These are phyloP conservation scores for Phytopythium vexans DNA, from an alignment of 352 stramenopile genomes.

Conservation along the genomic window DNA sequence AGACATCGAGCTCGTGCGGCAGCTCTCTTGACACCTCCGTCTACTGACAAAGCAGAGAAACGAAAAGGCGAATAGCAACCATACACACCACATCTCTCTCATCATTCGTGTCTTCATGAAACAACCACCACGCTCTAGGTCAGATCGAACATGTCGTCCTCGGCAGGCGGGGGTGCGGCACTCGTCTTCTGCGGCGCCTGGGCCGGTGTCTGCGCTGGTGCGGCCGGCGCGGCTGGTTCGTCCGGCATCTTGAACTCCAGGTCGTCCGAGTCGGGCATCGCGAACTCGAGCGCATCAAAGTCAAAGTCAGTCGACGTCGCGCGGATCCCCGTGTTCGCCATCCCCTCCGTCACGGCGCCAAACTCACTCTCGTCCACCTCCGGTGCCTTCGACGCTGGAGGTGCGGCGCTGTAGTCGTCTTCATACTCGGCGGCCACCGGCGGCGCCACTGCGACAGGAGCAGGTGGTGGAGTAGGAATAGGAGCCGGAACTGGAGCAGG, in stretches of 20 bases:
- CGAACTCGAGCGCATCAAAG: conserved; percentile 65
- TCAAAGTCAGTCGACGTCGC: conserved; percentile 47
- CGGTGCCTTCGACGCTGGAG: not conserved
- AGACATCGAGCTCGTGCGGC: conserved; percentile 59
- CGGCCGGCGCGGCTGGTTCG: conserved; percentile 13
- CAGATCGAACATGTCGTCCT: conserved; percentile 74
- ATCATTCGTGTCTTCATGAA: conserved; percentile 5
- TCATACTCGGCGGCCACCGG: not conserved
- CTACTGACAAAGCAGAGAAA: no score
- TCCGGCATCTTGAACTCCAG: conserved; percentile 28
- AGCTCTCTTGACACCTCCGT: conserved; percentile 17
- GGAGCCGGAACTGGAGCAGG: not conserved
- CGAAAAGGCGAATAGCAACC: no score
- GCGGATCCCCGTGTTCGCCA: conserved; percentile 1
- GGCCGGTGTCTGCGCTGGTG: conserved; percentile 14
- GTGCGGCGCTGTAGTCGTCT: conserved; percentile 3
- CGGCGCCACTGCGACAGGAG: conserved; percentile 1
- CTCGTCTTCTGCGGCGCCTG: conserved; percentile 10
- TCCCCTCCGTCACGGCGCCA: not conserved
- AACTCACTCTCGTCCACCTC: not conserved
- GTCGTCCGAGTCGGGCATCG: conserved; percentile 35
- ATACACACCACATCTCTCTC: not conserved
- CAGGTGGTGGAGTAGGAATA: not conserved
- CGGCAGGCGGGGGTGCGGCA: not conserved
- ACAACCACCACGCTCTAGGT: conserved; percentile 32